Evolutionary conservation across 768 basidiomycete species (phyloP), one percentile per base, ranked within the genome.

Genomic region (Bullera alba): DNA sequence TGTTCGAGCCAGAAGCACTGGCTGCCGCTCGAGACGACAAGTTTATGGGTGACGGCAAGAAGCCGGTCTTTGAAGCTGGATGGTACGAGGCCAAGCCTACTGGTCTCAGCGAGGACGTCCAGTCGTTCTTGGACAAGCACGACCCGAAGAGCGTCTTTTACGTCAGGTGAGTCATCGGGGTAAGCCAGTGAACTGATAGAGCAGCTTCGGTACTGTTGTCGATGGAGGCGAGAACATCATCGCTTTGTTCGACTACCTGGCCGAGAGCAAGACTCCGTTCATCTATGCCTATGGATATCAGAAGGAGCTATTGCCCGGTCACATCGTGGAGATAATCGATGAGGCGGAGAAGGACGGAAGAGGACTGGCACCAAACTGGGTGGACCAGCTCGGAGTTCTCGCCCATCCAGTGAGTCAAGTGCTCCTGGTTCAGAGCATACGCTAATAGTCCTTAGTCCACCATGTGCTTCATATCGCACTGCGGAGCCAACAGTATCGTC

Each of bases 201-300:
- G 2, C 6, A 56, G 55, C 32, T 56, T 56, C 42, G 55, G 55
- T n/a, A 56, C 55, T 3, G 28, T 52, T 27, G 50, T 56, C 0
- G 46, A 56, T 25, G 50, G 26, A 2, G 50, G 50, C 12, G 27
- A 34, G 4, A 42, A 34, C 4, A 21, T 51, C 2, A 22, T 42
- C 14, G 28, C 39, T 14, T 42, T 56, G 17, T 42, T 56, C 12
- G 39, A 51, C 8, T 15, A 26, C 3, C 35, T 56, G 4, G 27
- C 47, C 21, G 22, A n/a, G 8, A 38, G 19, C 6, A 44, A 44
- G 14, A 47, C 35, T 12, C 50, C 55, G 5, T 56, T 27, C 46
- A 42, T 56, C 42, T 56, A 51, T 19, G 50, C 50, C 5, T 43
- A 46, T 22, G 55, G 55, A 25, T 42, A 41, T 15, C 55, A 56